A percentile compares a stretch with the other conserved stretches of the same genome.
phyloP scores from a whole-genome alignment of 371 early-diverging fungal genomes.

The Vairimorpha ceranae region DNA sequence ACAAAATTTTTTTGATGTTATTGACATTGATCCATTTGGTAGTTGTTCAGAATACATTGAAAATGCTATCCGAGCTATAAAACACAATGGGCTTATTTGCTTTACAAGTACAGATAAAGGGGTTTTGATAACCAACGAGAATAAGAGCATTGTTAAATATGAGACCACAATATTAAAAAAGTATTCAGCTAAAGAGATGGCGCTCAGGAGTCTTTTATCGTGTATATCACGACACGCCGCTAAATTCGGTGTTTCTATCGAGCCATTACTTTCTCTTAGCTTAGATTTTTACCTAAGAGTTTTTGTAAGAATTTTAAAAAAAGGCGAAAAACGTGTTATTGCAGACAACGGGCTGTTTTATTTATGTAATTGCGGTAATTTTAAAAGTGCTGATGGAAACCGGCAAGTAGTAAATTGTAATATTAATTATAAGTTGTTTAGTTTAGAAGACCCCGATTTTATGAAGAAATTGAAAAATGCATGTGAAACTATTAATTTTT shows the following conservation, averaged over 20 bases:
- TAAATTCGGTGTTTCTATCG: constrained; percentile 75
- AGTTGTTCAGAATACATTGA: constrained; percentile 89
- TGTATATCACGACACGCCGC: constrained; percentile 75
- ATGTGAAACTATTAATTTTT: not conserved
- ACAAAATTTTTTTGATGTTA: constrained; percentile 61
- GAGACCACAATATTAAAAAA: constrained; percentile 45
- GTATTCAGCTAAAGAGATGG: constrained; percentile 55
- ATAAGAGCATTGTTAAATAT: constrained; percentile 80
- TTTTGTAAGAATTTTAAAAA: constrained; percentile 81
- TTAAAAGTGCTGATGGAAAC: not conserved
- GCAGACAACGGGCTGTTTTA: constrained; percentile 38
- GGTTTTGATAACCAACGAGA: constrained; percentile 72
- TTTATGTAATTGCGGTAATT: constrained; percentile 57
- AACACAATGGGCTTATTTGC: constrained; percentile 85
- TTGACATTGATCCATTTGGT: constrained; percentile 88
- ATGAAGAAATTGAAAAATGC: not conserved
- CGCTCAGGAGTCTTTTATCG: constrained; percentile 74
- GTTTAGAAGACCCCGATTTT: constrained; percentile 3
- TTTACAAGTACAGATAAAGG: constrained; percentile 98
- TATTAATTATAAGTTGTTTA: constrained; percentile 19
- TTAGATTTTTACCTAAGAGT: constrained; percentile 97
- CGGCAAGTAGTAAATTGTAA: not conserved
- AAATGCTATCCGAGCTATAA: constrained; percentile 80
- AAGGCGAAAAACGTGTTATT: constrained; percentile 44
- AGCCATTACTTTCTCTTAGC: constrained; percentile 79